Evolutionary conservation across 306 rosid species (phyloP).

Genomic region (Glycine soja): DNA sequence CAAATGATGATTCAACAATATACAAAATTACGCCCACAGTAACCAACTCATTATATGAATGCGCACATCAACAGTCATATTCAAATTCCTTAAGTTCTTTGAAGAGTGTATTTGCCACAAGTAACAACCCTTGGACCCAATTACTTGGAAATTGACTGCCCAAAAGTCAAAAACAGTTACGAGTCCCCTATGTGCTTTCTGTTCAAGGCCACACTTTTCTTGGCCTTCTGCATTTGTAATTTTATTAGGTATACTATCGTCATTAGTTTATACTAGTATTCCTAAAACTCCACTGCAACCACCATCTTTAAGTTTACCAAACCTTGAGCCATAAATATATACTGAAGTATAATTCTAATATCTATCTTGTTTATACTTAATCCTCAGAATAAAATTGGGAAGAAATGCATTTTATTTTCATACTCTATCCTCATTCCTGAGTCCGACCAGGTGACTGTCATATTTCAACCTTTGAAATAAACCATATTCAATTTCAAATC

Average conservation of each 20-base stretch:
- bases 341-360: constrained; percentile 14
- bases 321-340: neutral
- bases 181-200: constrained; percentile 26
- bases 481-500: constrained; percentile 1
- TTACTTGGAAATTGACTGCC: constrained; percentile 22
- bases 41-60: constrained; percentile 12
- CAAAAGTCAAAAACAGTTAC: constrained; percentile 34
- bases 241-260: constrained; percentile 8
- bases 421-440: constrained; percentile 14
- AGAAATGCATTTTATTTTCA: neutral
- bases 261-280: neutral
- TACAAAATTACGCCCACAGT: neutral
- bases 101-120: constrained; percentile 30
- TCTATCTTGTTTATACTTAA: constrained; percentile 18
- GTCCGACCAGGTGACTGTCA: neutral
- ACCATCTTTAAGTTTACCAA: constrained; percentile 27
- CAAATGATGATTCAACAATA: constrained; percentile 21
- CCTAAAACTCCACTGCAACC: neutral
- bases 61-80: constrained; percentile 15
- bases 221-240: constrained; percentile 34
- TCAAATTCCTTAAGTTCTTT: constrained; percentile 11
- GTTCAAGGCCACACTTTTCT: constrained; percentile 30
- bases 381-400: constrained; percentile 18
- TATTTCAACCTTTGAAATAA: constrained; percentile 29
- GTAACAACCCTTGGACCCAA: constrained; percentile 20